Evolutionary conservation across 2,329 filamentous ascomycete species (phyloP).

Genomic region (Arthroderma uncinatum): DNA sequence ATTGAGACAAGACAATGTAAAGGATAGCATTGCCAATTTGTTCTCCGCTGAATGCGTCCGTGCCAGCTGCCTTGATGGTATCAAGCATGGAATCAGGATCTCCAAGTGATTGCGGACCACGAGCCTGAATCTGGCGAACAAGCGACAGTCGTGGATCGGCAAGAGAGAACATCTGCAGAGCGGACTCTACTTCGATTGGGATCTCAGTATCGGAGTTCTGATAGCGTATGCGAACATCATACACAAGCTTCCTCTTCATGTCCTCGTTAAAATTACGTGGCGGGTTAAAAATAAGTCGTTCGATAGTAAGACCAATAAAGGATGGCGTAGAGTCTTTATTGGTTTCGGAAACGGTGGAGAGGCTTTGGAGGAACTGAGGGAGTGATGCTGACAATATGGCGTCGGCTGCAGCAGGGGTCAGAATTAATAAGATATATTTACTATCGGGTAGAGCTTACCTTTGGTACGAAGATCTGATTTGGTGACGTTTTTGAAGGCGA

Average conservation of each 20-base stretch:
- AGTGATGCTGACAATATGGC: slow-evolving; percentile 78
- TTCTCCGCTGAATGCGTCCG: slow-evolving; percentile 61
- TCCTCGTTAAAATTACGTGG: slow-evolving; percentile 76
- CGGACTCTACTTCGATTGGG: slow-evolving; percentile 33
- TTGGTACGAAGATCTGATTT: slow-evolving; percentile 78
- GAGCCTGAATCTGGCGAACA: slow-evolving; percentile 56
- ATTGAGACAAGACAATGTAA: slow-evolving; percentile 53
- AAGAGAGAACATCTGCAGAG: slow-evolving; percentile 37
- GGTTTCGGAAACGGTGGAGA: slow-evolving; percentile 54
- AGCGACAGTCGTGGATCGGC: slow-evolving; percentile 37
- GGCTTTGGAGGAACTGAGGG: slow-evolving; percentile 61
- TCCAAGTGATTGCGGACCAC: slow-evolving; percentile 62
- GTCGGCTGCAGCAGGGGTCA: slow-evolving; percentile 51
- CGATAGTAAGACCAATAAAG: slow-evolving; percentile 69
- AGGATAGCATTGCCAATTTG: slow-evolving; percentile 73
- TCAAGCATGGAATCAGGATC: slow-evolving; percentile 61
- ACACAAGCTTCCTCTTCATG: slow-evolving; percentile 52
- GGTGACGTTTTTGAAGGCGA: slow-evolving; percentile 76
- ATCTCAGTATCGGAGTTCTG: slow-evolving; percentile 40
- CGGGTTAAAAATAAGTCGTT: slow-evolving; percentile 76
- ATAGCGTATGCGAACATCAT: slow-evolving; percentile 59
- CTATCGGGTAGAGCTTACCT: slow-evolving; percentile 44
- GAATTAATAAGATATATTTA: background rate
- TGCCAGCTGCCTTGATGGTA: slow-evolving; percentile 44
- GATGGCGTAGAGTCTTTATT: slow-evolving; percentile 55